Evolutionary conservation across 2,329 filamentous ascomycete species (phyloP), one percentile per base, ranked within the genome.

Genomic region (Raffaelea arxii): DNA sequence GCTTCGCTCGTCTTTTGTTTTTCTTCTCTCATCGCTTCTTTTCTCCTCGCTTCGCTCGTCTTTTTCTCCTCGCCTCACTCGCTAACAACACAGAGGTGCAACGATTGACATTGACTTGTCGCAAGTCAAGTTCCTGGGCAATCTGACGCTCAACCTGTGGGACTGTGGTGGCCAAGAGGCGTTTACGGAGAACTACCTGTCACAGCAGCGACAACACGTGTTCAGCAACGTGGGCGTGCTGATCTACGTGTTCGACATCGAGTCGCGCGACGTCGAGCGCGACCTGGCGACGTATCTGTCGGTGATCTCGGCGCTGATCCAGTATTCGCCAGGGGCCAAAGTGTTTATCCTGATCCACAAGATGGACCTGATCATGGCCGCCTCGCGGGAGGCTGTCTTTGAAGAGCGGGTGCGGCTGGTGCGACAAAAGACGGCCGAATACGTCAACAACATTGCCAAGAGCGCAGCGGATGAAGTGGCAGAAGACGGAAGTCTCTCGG

Each of bases 191-290:
- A 96, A 94, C 65, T 98, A 97, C 69, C 83, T 98, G 51, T 90
- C 86, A 16, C 87, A 94, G 59, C 92, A 97, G 68, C 86, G 92
- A 50, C 83, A 88, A 47, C 92, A 97, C 67, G 91, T 98, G 65
- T 98, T 98, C 70, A 88, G 84, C 59, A 91, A 92, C 62, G 92
- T 96, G 51, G 91, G 90, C 43, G 92, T 97, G 44, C 78, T 98
- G 49, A 97, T 98, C 65, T 98, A 98, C 70, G 92, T 98, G 64
- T 98, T 98, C 68, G 92, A 98, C 63, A 94, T 97, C 55, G 92
- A 97, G 64, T 94, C 87, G 18, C 84, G 89, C 61, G 92, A 97
- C 64, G 88, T 95, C 57, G 86, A 92, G 52, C 84, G 88, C 57
- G 92, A 98, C 63, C 79, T 97, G 44, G 81, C 91, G 48, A 95